phyloP scores from a whole-genome alignment of 139 green algal genomes.

The Chlamydomonas sphaeroides region DNA sequence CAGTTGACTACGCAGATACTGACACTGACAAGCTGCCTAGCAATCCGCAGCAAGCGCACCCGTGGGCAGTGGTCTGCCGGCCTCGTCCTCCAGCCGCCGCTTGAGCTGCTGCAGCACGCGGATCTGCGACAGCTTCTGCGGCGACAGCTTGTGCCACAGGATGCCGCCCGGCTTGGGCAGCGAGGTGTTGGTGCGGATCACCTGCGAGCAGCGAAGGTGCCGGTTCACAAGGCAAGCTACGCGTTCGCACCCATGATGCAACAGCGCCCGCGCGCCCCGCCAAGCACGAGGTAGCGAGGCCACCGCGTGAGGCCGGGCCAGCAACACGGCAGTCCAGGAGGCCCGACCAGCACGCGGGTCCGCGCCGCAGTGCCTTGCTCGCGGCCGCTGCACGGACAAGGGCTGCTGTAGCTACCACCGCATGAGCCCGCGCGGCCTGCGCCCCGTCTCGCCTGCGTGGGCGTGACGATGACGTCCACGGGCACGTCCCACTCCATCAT shows the following conservation, averaged over 20 bases:
- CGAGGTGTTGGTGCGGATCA: constrained; percentile 60
- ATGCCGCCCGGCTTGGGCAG: constrained; percentile 73
- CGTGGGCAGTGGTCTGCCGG: constrained; percentile 59
- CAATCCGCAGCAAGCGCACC: constrained; percentile 49
- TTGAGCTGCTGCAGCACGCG: constrained; percentile 75
- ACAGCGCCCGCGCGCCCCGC: too few relatives aligned
- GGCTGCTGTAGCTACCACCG: too few relatives aligned
- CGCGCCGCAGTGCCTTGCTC: too few relatives aligned
- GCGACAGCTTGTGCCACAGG: constrained; percentile 74
- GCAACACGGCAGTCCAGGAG: too few relatives aligned
- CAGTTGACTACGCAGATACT: too few relatives aligned
- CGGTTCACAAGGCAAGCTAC: neutral
- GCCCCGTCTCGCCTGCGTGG: constrained; percentile 71
- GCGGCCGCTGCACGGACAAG: too few relatives aligned
- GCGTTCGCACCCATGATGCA: neutral
- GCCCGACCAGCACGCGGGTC: too few relatives aligned
- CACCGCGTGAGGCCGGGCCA: too few relatives aligned
- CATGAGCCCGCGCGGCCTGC: too few relatives aligned
- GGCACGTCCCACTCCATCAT: constrained; percentile 74
- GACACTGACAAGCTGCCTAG: too few relatives aligned
- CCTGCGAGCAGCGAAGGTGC: constrained; percentile 8
- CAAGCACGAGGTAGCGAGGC: neutral
- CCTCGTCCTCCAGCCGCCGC: constrained; percentile 65
- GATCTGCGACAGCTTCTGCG: constrained; percentile 63
- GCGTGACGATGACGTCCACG: constrained; percentile 85